Conservation (phyloP, 495 filamentous ascomycete genomes). For the Alectoria sarmentosa region DNA sequence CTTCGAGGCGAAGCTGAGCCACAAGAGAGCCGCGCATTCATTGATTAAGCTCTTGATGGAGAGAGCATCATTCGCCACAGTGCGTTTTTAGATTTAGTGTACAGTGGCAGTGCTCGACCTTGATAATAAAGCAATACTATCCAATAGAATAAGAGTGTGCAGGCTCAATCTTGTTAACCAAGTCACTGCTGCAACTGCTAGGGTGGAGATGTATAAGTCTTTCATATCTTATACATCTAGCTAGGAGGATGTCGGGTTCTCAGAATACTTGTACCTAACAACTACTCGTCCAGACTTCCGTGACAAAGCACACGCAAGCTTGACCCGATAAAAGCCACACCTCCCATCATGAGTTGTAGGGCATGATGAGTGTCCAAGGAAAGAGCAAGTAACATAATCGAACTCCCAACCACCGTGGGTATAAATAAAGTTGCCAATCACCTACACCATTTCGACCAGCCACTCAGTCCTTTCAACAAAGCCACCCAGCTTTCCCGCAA, state of each 20-base stretch:
- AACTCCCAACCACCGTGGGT: neutral
- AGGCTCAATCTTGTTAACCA: neutral
- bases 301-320: slow-evolving; percentile 3
- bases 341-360: neutral
- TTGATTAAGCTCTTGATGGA: neutral
- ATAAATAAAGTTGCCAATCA: slow-evolving; percentile 1
- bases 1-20: neutral
- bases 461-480: slow-evolving; percentile 1
- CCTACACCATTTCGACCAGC: slow-evolving; percentile 2
- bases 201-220: slow-evolving; percentile 8
- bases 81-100: neutral
- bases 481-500: neutral
- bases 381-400: neutral
- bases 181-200: neutral
- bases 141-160: neutral
- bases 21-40: neutral
- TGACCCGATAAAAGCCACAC: neutral
- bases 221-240: slow-evolving; percentile 15
- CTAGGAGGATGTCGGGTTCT: neutral
- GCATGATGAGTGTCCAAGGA: neutral
- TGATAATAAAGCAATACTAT: neutral
- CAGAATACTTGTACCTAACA: neutral
- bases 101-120: neutral
- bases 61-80: neutral
- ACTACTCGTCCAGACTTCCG: slow-evolving; percentile 6